Evolutionary conservation across 2,329 filamentous ascomycete genomes (phyloP).

Genomic region (Pseudogymnoascus sp.): DNA sequence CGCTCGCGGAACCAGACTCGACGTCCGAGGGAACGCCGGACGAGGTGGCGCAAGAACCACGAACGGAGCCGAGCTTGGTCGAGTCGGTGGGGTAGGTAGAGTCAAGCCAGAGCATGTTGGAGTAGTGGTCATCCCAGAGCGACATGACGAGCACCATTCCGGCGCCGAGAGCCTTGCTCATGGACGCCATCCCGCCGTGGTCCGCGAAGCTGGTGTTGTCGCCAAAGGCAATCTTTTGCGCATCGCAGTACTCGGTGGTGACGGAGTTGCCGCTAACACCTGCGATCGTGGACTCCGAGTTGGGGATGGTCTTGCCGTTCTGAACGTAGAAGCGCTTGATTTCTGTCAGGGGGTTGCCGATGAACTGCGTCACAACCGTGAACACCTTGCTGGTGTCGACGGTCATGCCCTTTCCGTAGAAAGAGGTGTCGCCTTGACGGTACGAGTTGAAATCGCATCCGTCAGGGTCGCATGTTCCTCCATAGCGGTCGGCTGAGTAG

Average conservation of each 20-base stretch:
- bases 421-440: constrained; percentile 50
- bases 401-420: constrained; percentile 50
- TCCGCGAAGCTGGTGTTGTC: constrained; percentile 47
- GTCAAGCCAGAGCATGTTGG: constrained; percentile 72
- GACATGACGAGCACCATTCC: constrained; percentile 62
- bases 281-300: constrained; percentile 40
- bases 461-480: constrained; percentile 52
- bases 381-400: constrained; percentile 48
- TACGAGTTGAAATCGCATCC: constrained; percentile 60
- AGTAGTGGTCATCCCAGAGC: constrained; percentile 50
- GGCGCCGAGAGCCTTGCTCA: constrained; percentile 47
- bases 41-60: constrained; percentile 48
- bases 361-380: constrained; percentile 55
- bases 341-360: constrained; percentile 45
- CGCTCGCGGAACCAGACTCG: constrained; percentile 40
- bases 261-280: constrained; percentile 47
- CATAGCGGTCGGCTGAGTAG: constrained; percentile 39
- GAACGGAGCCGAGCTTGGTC: constrained; percentile 42
- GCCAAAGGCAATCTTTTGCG: constrained; percentile 49
- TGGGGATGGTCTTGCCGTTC: constrained; percentile 45
- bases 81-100: constrained; percentile 51
- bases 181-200: constrained; percentile 49
- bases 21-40: constrained; percentile 49
- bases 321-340: constrained; percentile 55
- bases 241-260: constrained; percentile 51